phyloP scores from a whole-genome alignment of 2,329 filamentous ascomycete genomes.

The Penicillium glabrum region DNA sequence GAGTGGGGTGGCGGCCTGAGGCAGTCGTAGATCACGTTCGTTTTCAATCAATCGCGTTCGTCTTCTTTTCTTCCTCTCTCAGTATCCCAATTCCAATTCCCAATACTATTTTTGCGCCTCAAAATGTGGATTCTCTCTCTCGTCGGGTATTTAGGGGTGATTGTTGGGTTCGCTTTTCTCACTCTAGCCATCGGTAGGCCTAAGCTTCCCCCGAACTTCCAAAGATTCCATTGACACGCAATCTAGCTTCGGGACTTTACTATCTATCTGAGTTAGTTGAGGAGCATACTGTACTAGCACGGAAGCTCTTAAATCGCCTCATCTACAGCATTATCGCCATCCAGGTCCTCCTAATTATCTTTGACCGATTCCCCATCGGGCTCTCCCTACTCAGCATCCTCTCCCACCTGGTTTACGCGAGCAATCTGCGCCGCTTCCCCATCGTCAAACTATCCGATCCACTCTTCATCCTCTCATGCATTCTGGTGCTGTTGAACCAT shows the following conservation, averaged over 20 bases:
- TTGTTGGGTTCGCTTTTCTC: slow-evolving; percentile 88
- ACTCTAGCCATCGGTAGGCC: slow-evolving; percentile 82
- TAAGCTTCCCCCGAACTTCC: background rate
- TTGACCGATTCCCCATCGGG: slow-evolving; percentile 82
- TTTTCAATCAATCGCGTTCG: background rate
- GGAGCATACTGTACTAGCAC: slow-evolving; percentile 91
- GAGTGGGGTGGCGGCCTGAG: slow-evolving; percentile 16
- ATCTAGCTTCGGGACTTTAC: slow-evolving; percentile 86
- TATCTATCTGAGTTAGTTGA: slow-evolving; percentile 98
- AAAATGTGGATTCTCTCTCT: slow-evolving; percentile 95
- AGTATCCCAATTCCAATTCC: background rate
- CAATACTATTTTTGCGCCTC: background rate
- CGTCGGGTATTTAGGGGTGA: slow-evolving; percentile 82
- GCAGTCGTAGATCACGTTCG: background rate
- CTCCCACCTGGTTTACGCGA: slow-evolving; percentile 82
- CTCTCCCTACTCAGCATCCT: slow-evolving; percentile 73
- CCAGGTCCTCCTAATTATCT: slow-evolving; percentile 70
- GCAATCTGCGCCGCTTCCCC: slow-evolving; percentile 75
- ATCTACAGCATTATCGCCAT: slow-evolving; percentile 79
- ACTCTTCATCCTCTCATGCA: slow-evolving; percentile 79
- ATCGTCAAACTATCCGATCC: slow-evolving; percentile 86
- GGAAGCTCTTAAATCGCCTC: slow-evolving; percentile 77
- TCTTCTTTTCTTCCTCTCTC: background rate
- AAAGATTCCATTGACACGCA: slow-evolving; percentile 7
- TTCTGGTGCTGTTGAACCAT: slow-evolving; percentile 84